phyloP scores from a whole-genome alignment of 768 basidiomycete species.

The Russula brevipes region DNA sequence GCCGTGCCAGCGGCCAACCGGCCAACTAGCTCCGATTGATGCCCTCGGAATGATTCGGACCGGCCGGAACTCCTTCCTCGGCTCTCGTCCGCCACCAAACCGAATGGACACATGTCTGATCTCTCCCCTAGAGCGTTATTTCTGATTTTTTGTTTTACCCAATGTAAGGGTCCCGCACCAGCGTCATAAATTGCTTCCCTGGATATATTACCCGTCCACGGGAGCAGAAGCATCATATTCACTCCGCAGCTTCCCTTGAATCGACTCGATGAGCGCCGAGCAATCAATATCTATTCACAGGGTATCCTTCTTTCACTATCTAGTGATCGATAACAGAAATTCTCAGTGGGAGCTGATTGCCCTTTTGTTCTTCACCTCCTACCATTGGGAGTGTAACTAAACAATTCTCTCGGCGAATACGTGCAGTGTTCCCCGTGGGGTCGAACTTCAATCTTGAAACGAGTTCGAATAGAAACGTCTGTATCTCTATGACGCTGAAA shows the following conservation, averaged over 20 bases:
- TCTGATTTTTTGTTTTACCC: no score
- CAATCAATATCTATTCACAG: not conserved
- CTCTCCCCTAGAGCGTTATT: no score
- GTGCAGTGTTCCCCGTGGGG: conserved; percentile 30
- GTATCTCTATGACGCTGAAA: conserved; percentile 42
- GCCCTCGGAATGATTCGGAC: no score
- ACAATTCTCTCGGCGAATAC: conserved; percentile 30
- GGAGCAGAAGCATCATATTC: not conserved
- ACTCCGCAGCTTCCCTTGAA: not conserved
- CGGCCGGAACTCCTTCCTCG: no score
- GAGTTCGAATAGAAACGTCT: conserved; percentile 54
- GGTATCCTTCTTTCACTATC: not conserved
- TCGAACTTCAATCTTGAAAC: conserved; percentile 50
- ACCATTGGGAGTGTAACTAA: conserved; percentile 19
- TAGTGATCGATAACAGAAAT: conserved; percentile 13
- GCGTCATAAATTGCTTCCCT: not conserved
- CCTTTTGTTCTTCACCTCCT: conserved; percentile 13
- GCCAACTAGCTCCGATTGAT: no score
- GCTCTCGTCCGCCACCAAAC: no score
- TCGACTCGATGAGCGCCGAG: no score
- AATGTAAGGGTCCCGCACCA: no score
- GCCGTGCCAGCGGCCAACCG: no score
- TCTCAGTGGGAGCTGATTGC: conserved; percentile 19
- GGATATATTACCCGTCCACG: not conserved
- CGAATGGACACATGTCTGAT: no score